These are phyloP conservation scores for Myriosclerotinia duriaeana DNA, from an alignment of 2,329 filamentous ascomycete genomes.

Conservation along the genomic window DNA sequence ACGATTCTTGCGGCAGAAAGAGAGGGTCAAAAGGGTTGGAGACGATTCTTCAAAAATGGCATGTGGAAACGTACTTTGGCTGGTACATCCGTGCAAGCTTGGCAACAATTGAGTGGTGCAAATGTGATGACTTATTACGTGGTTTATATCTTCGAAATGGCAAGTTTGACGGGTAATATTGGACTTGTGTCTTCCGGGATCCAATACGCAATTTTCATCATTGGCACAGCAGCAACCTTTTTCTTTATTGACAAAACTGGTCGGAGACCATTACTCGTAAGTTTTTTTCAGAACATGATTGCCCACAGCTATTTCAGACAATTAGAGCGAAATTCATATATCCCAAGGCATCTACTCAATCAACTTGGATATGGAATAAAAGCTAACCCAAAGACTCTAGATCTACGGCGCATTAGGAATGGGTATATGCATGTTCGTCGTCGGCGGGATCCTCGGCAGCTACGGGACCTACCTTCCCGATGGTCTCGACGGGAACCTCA, in stretches of 20 bases:
- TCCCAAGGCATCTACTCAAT: no score
- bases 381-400: constrained; percentile 29
- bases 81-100: constrained; percentile 27
- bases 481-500: constrained; percentile 49
- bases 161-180: constrained; percentile 41
- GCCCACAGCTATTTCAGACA: no score
- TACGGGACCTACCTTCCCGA: constrained; percentile 46
- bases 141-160: constrained; percentile 45
- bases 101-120: constrained; percentile 34
- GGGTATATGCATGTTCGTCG: constrained; percentile 49
- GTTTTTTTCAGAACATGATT: not conserved
- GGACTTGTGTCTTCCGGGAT: constrained; percentile 38
- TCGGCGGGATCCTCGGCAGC: constrained; percentile 47
- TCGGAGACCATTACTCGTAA: constrained; percentile 20
- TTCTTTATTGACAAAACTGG: constrained; percentile 36
- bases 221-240: constrained; percentile 30
- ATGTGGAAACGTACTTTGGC: constrained; percentile 54
- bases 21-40: constrained; percentile 39
- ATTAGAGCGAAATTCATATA: no score
- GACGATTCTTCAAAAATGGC: constrained; percentile 48
- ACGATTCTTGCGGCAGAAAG: constrained; percentile 41
- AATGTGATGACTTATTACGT: constrained; percentile 43
- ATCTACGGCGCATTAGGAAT: constrained; percentile 46
- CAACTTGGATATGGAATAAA: no score
- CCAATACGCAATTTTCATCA: constrained; percentile 36